phyloP scores from a whole-genome alignment of 805 yeast species.

The Pichia paraexigua region DNA sequence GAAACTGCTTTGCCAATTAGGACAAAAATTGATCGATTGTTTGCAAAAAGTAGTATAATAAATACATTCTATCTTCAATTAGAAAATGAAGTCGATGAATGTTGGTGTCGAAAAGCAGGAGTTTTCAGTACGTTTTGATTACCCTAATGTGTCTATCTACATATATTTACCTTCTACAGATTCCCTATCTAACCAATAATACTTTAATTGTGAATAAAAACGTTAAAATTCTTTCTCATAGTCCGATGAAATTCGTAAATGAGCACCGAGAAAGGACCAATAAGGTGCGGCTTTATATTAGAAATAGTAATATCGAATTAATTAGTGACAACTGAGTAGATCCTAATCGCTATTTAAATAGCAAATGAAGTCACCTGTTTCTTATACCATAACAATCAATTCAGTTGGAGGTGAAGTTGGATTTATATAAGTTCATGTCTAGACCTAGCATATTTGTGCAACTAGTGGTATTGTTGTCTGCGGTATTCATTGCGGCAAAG shows the following conservation, averaged over 20 bases:
- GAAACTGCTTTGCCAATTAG: conserved; percentile 24
- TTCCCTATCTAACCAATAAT: too few species aligned
- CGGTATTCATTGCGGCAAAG: background rate
- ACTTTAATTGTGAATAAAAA: background rate
- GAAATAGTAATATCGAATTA: too few species aligned
- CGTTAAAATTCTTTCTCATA: too few species aligned
- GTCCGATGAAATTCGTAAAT: too few species aligned
- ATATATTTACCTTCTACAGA: background rate
- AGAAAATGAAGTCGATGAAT: conserved; percentile 33
- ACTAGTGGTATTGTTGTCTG: background rate
- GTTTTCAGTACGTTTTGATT: conserved; percentile 18
- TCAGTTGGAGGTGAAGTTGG: too few species aligned
- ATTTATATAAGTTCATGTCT: too few species aligned
- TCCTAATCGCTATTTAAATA: too few species aligned
- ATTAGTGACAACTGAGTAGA: too few species aligned
- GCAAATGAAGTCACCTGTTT: too few species aligned
- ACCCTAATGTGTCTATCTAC: background rate
- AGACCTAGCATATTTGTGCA: background rate
- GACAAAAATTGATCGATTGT: conserved; percentile 22
- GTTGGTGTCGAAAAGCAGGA: conserved; percentile 31
- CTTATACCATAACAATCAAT: too few species aligned
- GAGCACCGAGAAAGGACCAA: background rate
- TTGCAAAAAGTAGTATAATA: conserved; percentile 16
- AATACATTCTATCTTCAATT: conserved; percentile 25
- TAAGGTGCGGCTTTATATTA: too few species aligned